A percentile compares a stretch with the other conserved stretches of the same genome.
phyloP scores from a whole-genome alignment of 2,329 filamentous ascomycete genomes.

The Sporothrix phasma region DNA sequence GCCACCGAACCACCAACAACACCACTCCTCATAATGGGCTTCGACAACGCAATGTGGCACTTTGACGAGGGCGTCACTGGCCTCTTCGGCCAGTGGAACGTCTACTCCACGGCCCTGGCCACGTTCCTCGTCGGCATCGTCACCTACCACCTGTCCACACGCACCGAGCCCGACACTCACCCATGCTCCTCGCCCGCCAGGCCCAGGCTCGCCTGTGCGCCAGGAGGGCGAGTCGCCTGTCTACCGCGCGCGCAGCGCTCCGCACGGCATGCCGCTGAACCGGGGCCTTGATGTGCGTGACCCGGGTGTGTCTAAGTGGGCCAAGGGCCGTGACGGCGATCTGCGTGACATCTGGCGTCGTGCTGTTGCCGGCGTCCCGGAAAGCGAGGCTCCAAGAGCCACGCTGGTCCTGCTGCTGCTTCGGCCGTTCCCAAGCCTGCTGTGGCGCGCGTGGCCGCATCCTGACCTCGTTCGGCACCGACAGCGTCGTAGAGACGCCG shows the following conservation, averaged over 20 bases:
- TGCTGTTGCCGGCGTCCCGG: constrained; percentile 53
- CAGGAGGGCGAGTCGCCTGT: constrained; percentile 76
- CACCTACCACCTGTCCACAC: constrained; percentile 59
- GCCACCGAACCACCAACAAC: background rate
- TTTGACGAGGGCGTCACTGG: constrained; percentile 62
- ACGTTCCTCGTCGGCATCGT: constrained; percentile 57
- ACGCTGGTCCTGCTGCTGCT: background rate
- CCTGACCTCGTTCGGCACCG: constrained; percentile 67
- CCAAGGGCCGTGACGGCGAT: constrained; percentile 74
- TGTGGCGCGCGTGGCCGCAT: constrained; percentile 47
- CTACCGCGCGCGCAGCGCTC: constrained; percentile 74
- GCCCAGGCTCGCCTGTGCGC: constrained; percentile 68
- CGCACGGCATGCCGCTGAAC: constrained; percentile 74
- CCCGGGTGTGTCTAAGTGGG: constrained; percentile 70
- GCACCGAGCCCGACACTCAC: constrained; percentile 79
- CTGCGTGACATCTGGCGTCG: constrained; percentile 83
- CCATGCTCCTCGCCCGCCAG: constrained; percentile 81
- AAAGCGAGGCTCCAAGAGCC: constrained; percentile 43
- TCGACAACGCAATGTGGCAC: constrained; percentile 50
- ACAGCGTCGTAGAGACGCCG: constrained; percentile 63
- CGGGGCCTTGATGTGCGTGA: constrained; percentile 75
- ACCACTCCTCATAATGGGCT: constrained; percentile 29
- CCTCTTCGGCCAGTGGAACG: constrained; percentile 71
- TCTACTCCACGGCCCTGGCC: constrained; percentile 63
- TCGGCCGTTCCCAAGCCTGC: background rate